Percentiles rank a stretch among this genome's conserved stretches.
Conservation (phyloP, 495 filamentous ascomycete genomes). For the Penicillium cosmopolitanum region DNA sequence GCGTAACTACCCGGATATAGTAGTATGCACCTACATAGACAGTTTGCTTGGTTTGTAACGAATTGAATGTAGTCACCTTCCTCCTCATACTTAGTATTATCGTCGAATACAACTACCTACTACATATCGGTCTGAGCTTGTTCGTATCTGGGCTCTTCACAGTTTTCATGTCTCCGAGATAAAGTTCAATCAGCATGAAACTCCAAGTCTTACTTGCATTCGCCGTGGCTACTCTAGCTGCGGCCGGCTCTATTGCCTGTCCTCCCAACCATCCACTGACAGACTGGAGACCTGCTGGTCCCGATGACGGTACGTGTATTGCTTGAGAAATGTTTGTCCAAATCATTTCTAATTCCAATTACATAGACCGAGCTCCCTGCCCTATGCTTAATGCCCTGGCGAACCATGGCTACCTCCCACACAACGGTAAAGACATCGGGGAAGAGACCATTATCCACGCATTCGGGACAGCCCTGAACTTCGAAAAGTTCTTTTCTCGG, state of each 20-base stretch:
- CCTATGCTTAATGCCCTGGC: conserved; percentile 61
- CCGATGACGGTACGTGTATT: background rate
- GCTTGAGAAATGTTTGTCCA: background rate
- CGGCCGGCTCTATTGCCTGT: background rate
- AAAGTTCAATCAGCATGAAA: background rate
- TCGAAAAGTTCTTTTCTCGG: background rate
- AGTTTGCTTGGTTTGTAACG: too few species aligned
- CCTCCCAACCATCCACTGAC: background rate
- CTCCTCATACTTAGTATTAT: too few species aligned
- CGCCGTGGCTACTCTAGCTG: background rate
- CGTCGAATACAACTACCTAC: too few species aligned
- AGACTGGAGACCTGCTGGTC: background rate
- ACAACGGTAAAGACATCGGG: conserved; percentile 45
- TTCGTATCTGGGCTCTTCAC: too few species aligned
- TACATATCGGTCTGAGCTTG: too few species aligned
- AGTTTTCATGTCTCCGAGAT: background rate
- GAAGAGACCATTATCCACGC: conserved; percentile 29
- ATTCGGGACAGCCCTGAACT: conserved; percentile 23
- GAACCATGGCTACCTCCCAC: conserved; percentile 60
- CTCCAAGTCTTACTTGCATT: background rate
- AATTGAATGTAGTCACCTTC: too few species aligned
- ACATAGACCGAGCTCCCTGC: conserved; percentile 28
- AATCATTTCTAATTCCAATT: background rate
- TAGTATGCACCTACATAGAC: too few species aligned
- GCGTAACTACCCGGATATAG: too few species aligned